Percentiles rank a stretch among this genome's conserved stretches.
These are phyloP conservation scores for Cladosporium colombiae DNA, from an alignment of 2,329 filamentous ascomycete genomes.

Conservation along the genomic window DNA sequence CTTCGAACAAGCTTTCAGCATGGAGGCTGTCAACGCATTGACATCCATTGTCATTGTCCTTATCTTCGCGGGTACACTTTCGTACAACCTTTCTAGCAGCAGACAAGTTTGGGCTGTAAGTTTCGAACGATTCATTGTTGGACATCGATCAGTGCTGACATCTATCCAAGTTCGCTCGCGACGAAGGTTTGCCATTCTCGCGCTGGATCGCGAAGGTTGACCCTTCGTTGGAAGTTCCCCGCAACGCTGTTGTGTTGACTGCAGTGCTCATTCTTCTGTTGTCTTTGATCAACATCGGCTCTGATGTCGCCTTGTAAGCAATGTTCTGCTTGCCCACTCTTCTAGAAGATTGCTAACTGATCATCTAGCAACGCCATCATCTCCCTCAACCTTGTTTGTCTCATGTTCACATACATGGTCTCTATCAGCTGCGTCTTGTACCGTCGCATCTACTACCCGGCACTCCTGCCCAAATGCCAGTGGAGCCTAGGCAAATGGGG, in stretches of 20 bases:
- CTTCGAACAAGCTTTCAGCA: slow-evolving; percentile 36
- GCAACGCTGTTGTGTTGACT: slow-evolving; percentile 31
- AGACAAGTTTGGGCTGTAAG: slow-evolving; percentile 18
- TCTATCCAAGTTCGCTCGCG: slow-evolving; percentile 38
- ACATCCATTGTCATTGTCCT: slow-evolving; percentile 30
- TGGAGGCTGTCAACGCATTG: slow-evolving; percentile 29
- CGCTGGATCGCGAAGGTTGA: slow-evolving; percentile 29
- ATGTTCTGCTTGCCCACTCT: background rate
- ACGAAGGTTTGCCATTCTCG: slow-evolving; percentile 32
- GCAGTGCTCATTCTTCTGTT: slow-evolving; percentile 29
- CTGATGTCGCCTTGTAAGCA: slow-evolving; percentile 35
- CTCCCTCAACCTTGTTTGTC: slow-evolving; percentile 41
- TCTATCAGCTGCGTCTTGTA: slow-evolving; percentile 44
- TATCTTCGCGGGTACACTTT: slow-evolving; percentile 27
- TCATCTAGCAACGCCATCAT: slow-evolving; percentile 39
- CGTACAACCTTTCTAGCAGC: slow-evolving; percentile 20
- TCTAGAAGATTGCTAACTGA: background rate
- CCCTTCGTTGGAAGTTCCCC: slow-evolving; percentile 30
- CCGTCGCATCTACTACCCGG: slow-evolving; percentile 40
- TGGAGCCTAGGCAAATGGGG: slow-evolving; percentile 44
- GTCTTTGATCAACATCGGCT: slow-evolving; percentile 33
- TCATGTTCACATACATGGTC: slow-evolving; percentile 46
- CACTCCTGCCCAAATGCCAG: slow-evolving; percentile 40
- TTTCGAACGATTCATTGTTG: background rate
- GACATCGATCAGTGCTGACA: slow-evolving; percentile 43